A percentile compares a stretch with the other conserved stretches of the same genome.
Conservation (phyloP, 2,329 filamentous ascomycete species). For the Phialophora chinensis region DNA sequence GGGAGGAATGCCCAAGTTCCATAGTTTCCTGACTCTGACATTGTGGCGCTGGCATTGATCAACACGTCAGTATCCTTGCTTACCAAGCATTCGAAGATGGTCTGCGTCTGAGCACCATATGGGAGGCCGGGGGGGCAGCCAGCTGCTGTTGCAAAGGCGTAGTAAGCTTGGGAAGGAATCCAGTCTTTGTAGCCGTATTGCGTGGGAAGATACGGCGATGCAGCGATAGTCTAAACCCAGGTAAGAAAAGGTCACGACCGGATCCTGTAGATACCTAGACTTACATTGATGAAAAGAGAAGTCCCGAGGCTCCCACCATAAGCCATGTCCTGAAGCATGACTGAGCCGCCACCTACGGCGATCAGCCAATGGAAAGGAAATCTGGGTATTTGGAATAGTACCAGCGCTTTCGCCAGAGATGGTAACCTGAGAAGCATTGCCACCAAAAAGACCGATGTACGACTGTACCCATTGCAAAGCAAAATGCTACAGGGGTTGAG, state of each 20-base stretch:
- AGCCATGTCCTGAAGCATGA: slow-evolving; percentile 62
- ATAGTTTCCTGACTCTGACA: slow-evolving; percentile 45
- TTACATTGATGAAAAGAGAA: slow-evolving; percentile 47
- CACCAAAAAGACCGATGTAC: slow-evolving; percentile 63
- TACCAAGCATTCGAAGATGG: slow-evolving; percentile 53
- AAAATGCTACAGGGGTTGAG: slow-evolving; percentile 47
- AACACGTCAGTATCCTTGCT: slow-evolving; percentile 46
- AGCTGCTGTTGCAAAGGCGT: slow-evolving; percentile 51
- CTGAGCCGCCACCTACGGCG: slow-evolving; percentile 41
- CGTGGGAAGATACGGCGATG: slow-evolving; percentile 61
- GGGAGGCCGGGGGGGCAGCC: slow-evolving; percentile 48
- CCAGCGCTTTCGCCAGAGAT: slow-evolving; percentile 60
- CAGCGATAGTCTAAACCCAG: slow-evolving; percentile 44
- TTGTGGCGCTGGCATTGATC: slow-evolving; percentile 46
- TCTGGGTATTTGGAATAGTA: background rate
- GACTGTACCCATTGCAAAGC: slow-evolving; percentile 66
- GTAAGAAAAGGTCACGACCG: background rate
- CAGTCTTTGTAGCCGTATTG: slow-evolving; percentile 60
- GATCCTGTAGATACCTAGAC: slow-evolving; percentile 8
- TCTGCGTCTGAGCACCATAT: slow-evolving; percentile 41
- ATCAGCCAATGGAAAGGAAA: background rate
- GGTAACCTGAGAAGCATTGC: slow-evolving; percentile 57
- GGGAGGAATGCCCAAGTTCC: slow-evolving; percentile 54
- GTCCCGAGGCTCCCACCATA: slow-evolving; percentile 52
- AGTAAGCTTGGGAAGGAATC: slow-evolving; percentile 54